A percentile compares a stretch with the other conserved stretches of the same genome.
These are phyloP conservation scores for Globisporangium nagaii DNA, from an alignment of 352 stramenopile species.

Conservation along the genomic window DNA sequence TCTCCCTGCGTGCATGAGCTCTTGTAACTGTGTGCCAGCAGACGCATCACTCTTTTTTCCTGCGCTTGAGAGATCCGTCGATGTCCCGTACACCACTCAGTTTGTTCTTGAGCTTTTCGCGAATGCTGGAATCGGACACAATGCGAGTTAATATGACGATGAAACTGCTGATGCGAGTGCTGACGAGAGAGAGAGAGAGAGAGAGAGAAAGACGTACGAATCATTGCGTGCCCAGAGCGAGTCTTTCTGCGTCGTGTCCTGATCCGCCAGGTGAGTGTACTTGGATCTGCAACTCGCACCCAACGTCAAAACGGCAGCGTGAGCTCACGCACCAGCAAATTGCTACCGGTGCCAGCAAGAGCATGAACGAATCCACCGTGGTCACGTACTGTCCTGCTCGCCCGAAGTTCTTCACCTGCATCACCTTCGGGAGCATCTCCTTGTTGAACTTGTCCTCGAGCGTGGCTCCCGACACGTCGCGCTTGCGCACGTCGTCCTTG, in stretches of 20 bases:
- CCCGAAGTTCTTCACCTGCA: constrained; percentile 99
- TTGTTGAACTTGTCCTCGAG: constrained; percentile 94
- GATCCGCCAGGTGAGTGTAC: constrained; percentile 97
- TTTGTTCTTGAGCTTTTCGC: constrained; percentile 73
- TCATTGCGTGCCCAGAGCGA: constrained; percentile 76
- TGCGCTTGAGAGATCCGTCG: constrained; percentile 42
- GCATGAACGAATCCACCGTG: neutral
- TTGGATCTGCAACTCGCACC: constrained; percentile 70
- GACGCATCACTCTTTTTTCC: constrained; percentile 52
- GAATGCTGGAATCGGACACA: constrained; percentile 61
- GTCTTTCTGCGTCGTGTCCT: constrained; percentile 92
- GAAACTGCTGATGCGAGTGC: neutral
- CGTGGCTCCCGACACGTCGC: constrained; percentile 86
- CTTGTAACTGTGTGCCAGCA: neutral
- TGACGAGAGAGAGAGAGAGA: neutral
- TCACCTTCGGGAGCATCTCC: constrained; percentile 91
- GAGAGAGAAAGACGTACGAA: constrained; percentile 19
- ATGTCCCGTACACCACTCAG: constrained; percentile 74
- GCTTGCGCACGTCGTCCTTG: constrained; percentile 89
- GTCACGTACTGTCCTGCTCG: constrained; percentile 82
- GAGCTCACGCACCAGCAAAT: neutral
- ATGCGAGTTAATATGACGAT: neutral
- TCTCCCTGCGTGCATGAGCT: neutral
- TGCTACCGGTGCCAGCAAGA: neutral
- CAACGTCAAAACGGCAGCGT: neutral